These are phyloP conservation scores for Jamesozyma gamospora DNA, from an alignment of 805 yeast species.

Conservation along the genomic window DNA sequence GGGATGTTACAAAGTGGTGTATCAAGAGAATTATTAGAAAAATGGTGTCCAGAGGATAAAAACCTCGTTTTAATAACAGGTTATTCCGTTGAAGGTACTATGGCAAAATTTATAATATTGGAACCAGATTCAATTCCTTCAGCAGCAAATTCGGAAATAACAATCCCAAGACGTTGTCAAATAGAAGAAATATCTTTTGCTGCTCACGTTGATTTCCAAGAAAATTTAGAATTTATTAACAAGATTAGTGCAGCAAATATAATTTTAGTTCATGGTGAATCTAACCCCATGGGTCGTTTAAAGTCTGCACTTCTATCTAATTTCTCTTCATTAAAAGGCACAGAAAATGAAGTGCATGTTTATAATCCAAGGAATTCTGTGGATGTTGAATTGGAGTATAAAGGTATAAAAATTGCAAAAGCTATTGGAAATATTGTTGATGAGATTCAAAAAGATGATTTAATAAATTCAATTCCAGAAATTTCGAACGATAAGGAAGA, in stretches of 20 bases:
- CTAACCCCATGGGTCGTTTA: conserved; percentile 96
- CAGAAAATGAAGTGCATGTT: conserved; percentile 82
- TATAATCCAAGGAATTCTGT: conserved; percentile 90
- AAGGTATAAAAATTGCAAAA: conserved; percentile 77
- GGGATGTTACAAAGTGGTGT: conserved; percentile 98
- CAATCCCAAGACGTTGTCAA: conserved; percentile 75
- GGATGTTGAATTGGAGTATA: conserved; percentile 62
- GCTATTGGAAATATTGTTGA: conserved; percentile 53
- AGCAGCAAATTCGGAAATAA: conserved; percentile 63
- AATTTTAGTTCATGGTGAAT: conserved; percentile 93
- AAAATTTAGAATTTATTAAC: conserved; percentile 85
- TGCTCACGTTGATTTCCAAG: conserved; percentile 97
- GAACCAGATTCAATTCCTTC: conserved; percentile 92
- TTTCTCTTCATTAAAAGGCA: conserved; percentile 69
- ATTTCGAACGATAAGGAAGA: background rate
- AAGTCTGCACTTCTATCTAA: conserved; percentile 87
- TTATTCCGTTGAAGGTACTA: conserved; percentile 95
- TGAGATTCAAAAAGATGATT: conserved; percentile 32
- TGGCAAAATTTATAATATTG: conserved; percentile 81
- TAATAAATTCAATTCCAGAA: conserved; percentile 4
- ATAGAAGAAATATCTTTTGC: conserved; percentile 96
- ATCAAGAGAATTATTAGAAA: conserved; percentile 79
- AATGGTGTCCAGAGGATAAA: conserved; percentile 96
- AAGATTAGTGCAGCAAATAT: conserved; percentile 75
- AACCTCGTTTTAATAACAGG: conserved; percentile 87